A percentile compares a stretch with the other conserved stretches of the same genome.
Evolutionary conservation across 1,284 basidiomycete genomes (phyloP).

Genomic region (Rhodotorula sp.): DNA sequence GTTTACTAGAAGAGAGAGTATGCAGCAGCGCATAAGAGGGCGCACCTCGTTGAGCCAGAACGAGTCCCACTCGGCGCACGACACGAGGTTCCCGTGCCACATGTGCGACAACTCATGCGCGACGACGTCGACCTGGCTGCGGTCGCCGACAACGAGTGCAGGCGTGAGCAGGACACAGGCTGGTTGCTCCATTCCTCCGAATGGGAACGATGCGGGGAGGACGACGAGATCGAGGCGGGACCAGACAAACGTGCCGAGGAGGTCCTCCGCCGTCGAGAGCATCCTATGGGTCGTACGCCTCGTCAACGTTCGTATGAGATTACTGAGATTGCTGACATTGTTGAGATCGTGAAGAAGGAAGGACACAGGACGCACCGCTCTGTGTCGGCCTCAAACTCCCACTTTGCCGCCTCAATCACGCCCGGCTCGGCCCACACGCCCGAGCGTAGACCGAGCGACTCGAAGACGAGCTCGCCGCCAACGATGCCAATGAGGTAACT

Average conservation of each 20-base stretch:
- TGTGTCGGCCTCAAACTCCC: conserved; percentile 86
- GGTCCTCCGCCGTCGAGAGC: conserved; percentile 70
- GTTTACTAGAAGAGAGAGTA: too few species aligned
- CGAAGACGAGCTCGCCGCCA: conserved; percentile 66
- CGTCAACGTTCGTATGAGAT: not conserved
- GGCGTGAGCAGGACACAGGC: conserved; percentile 77
- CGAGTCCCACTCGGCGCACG: conserved; percentile 55
- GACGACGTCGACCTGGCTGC: conserved; percentile 81
- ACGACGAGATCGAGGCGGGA: conserved; percentile 89
- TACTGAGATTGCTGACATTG: too few species aligned
- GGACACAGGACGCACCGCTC: conserved; percentile 58
- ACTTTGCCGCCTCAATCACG: conserved; percentile 73
- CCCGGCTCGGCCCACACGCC: conserved; percentile 90
- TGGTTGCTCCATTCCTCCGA: conserved; percentile 71
- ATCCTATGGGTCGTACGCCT: conserved; percentile 59
- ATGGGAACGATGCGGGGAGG: conserved; percentile 92
- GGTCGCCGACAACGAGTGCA: conserved; percentile 62
- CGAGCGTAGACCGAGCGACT: conserved; percentile 51
- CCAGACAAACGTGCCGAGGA: conserved; percentile 75
- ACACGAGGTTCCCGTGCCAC: conserved; percentile 54
- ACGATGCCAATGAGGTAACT: conserved; percentile 83
- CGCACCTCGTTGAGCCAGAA: conserved; percentile 83
- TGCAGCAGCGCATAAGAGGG: conserved; percentile 40
- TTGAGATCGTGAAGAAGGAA: not conserved
- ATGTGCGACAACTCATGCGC: conserved; percentile 57